A percentile compares a stretch with the other conserved stretches of the same genome.
These are phyloP conservation scores for Pseudoneurospora amorphoporcata DNA, from an alignment of 495 filamentous ascomycete species.

Conservation along the genomic window DNA sequence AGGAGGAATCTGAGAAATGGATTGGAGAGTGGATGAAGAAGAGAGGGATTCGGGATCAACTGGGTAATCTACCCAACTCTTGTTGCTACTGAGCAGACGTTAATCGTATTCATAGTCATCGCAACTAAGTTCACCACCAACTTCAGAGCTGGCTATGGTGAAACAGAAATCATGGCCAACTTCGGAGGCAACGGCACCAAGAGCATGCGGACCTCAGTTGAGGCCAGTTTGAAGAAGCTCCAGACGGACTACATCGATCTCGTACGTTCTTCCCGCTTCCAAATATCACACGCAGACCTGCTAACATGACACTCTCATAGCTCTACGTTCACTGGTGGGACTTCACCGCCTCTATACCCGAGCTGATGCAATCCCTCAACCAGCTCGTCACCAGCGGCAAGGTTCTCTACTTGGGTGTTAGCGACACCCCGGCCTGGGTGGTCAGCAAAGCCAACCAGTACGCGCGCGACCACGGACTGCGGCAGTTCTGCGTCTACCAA, in stretches of 20 bases:
- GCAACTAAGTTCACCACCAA: slow-evolving; percentile 60
- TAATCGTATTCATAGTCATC: slow-evolving; percentile 34
- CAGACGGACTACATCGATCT: slow-evolving; percentile 58
- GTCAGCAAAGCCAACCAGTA: slow-evolving; percentile 59
- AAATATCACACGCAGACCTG: neutral
- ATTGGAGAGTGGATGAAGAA: slow-evolving; percentile 66
- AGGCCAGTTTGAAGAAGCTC: slow-evolving; percentile 47
- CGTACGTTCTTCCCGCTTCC: slow-evolving; percentile 11
- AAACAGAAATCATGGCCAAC: slow-evolving; percentile 45
- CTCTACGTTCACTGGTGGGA: slow-evolving; percentile 62
- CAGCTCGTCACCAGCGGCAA: slow-evolving; percentile 48
- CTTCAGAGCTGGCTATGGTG: slow-evolving; percentile 23
- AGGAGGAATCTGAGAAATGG: slow-evolving; percentile 56
- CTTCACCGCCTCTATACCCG: slow-evolving; percentile 46
- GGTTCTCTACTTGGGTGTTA: slow-evolving; percentile 60
- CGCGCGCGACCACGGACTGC: slow-evolving; percentile 52
- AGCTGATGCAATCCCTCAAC: slow-evolving; percentile 62
- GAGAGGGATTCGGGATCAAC: slow-evolving; percentile 28
- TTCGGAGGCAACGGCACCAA: slow-evolving; percentile 50
- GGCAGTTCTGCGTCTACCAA: slow-evolving; percentile 58
- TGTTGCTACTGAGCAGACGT: neutral
- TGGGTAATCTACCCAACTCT: slow-evolving; percentile 16
- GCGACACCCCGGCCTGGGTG: slow-evolving; percentile 62
- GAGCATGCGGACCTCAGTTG: slow-evolving; percentile 43
- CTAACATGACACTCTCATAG: slow-evolving; percentile 5